Evolutionary conservation across 2,329 filamentous ascomycete species (phyloP).

Genomic region (Alternaria brassicicola): DNA sequence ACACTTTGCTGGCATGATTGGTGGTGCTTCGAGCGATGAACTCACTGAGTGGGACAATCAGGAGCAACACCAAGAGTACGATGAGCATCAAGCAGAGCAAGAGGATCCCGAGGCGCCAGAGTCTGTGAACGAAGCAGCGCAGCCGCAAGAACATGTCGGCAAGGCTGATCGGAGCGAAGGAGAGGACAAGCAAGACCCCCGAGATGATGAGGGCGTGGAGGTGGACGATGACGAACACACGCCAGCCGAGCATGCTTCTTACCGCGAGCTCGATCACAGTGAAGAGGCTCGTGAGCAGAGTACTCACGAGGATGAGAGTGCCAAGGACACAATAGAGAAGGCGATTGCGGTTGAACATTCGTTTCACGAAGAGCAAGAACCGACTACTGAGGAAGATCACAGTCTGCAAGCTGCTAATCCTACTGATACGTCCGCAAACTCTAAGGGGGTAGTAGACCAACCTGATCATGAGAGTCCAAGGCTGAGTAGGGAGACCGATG

Average conservation of each 20-base stretch:
- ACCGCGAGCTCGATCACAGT: neutral
- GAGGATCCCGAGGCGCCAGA: neutral
- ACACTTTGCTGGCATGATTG: slow-evolving; percentile 27
- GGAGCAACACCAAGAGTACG: slow-evolving; percentile 12
- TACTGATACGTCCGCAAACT: neutral
- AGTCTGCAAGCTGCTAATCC: neutral
- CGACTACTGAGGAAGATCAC: neutral
- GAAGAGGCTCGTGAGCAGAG: neutral
- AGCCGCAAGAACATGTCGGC: neutral
- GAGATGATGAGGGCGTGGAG: neutral
- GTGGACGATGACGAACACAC: slow-evolving; percentile 5
- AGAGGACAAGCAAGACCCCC: neutral
- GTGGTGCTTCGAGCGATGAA: slow-evolving; percentile 27
- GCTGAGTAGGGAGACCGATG: neutral
- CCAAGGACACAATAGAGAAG: neutral
- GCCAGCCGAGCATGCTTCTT: neutral
- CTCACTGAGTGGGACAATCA: slow-evolving; percentile 31
- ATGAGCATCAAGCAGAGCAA: slow-evolving; percentile 2
- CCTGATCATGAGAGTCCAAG: neutral
- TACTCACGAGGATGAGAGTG: neutral
- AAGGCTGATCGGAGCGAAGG: slow-evolving; percentile 7
- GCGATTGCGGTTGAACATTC: neutral
- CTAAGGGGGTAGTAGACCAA: slow-evolving; percentile 1
- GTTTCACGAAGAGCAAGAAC: slow-evolving; percentile 1
- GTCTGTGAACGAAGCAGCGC: slow-evolving; percentile 6